Evolutionary conservation across 306 rosid genomes (phyloP).

Genomic region (Lathyrus oleraceus): DNA sequence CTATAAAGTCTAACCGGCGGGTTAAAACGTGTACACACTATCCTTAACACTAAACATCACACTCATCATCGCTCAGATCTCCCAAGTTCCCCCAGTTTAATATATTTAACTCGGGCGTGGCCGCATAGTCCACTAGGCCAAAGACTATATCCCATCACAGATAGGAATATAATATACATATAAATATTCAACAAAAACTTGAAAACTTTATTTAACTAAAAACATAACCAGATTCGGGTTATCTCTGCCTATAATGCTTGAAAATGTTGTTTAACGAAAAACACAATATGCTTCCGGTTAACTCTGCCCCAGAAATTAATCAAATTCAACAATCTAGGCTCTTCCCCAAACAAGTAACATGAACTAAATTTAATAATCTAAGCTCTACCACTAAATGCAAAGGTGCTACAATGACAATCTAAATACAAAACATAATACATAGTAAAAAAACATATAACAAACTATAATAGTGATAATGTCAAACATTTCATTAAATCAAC

Average conservation of each 20-base stretch:
- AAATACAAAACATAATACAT: too few relatives aligned
- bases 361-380: neutral
- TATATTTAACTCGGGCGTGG: too few relatives aligned
- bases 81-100: too few relatives aligned
- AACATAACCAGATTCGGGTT: neutral
- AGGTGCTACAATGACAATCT: neutral
- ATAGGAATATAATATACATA: neutral
- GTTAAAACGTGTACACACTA: too few relatives aligned
- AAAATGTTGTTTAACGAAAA: too few relatives aligned
- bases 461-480: slow-evolving; percentile 19
- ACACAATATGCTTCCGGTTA: neutral
- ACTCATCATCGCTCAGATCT: too few relatives aligned
- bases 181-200: neutral
- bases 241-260: neutral
- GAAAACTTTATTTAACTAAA: too few relatives aligned
- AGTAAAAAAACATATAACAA: neutral
- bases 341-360: neutral
- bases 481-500: slow-evolving; percentile 31
- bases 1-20: too few relatives aligned
- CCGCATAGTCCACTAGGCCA: neutral
- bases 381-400: neutral
- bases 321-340: neutral
- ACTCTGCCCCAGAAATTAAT: neutral
- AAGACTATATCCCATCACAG: neutral
- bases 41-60: too few relatives aligned